Conservation (phyloP, 768 basidiomycete species). For the Lentinula detonsa region DNA sequence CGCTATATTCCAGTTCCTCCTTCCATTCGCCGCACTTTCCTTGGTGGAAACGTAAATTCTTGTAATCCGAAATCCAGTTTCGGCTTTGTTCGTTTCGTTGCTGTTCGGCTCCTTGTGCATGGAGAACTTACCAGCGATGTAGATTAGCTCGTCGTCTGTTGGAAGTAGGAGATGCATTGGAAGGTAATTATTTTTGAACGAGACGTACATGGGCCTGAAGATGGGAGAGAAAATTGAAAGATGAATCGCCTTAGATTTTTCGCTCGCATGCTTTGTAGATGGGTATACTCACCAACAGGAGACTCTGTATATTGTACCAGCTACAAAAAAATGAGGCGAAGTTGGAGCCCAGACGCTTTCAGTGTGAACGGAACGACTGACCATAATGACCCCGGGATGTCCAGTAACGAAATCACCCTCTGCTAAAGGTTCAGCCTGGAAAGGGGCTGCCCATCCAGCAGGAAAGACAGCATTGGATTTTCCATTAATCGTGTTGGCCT, state of each 20-base stretch:
- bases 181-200: not conserved
- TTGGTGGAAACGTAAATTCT: slow-evolving; percentile 28
- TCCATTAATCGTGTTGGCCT: not conserved
- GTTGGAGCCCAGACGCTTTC: not conserved
- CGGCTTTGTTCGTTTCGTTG: slow-evolving; percentile 19
- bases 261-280: too few relatives aligned
- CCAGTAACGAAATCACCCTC: slow-evolving; percentile 24
- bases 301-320: slow-evolving; percentile 24
- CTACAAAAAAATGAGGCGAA: slow-evolving; percentile 8
- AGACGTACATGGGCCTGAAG: slow-evolving; percentile 20
- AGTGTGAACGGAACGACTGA: not conserved
- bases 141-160: slow-evolving; percentile 27
- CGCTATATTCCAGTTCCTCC: slow-evolving; percentile 29
- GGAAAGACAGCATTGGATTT: slow-evolving; percentile 19
- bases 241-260: not conserved
- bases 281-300: slow-evolving; percentile 21
- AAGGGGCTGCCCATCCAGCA: slow-evolving; percentile 20
- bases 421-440: slow-evolving; percentile 20
- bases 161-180: not conserved
- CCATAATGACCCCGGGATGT: slow-evolving; percentile 9
- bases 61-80: slow-evolving; percentile 22
- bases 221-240: not conserved
- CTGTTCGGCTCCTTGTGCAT: not conserved
- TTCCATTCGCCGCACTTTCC: slow-evolving; percentile 23
- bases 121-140: slow-evolving; percentile 25